Evolutionary conservation across 2,329 filamentous ascomycete genomes (phyloP), one percentile per base, ranked within the genome.

Genomic region (Penicillium sp.): DNA sequence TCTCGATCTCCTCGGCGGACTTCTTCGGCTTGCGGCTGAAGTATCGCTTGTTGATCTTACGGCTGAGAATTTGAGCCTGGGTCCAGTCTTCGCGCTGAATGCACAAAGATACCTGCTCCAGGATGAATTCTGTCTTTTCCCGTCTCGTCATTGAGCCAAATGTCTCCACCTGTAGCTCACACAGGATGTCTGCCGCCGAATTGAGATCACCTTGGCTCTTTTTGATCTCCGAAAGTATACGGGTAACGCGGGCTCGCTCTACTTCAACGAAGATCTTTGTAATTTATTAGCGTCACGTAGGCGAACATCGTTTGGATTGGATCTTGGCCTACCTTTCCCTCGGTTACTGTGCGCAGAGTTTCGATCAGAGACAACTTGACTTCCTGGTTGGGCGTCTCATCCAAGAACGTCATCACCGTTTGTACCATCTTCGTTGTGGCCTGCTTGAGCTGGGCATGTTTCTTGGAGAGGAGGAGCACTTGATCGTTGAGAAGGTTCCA

Each of bases 381-480:
- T 65, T 97, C 91, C 57, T 90, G 70, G 68, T 85, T 88, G 32
- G 94, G 91, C 19, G 91, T 91, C 43, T 89, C 85, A 70, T 96
- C 89, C 68, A 99, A 78, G 75, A 97, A 97, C 56, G 80, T 82
- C 87, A 99, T 96, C 59, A 96, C 91, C 44, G 87, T 88, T 81
- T 99, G 94, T 57, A 99, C 92, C 94, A 99, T 99, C 81, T 93
- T 94, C 67, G 94, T 97, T 69, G 92, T 94, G 70, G 94, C 94
- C 78, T 97, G 94, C 78, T 99, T 99, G 71, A 99, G 91, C 80
- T 99, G 94, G 67, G 92, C 90, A 89, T 99, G 94, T 81, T 99
- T 99, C 86, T 99, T 99, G 62, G 94, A 97, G 54, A 99, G 82
- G 61, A 97, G 82, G 67, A 96, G 82, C 60, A 96, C 90, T 78